phyloP scores from a whole-genome alignment of 2,329 filamentous ascomycete species.

The Aspergillus bombycis region DNA sequence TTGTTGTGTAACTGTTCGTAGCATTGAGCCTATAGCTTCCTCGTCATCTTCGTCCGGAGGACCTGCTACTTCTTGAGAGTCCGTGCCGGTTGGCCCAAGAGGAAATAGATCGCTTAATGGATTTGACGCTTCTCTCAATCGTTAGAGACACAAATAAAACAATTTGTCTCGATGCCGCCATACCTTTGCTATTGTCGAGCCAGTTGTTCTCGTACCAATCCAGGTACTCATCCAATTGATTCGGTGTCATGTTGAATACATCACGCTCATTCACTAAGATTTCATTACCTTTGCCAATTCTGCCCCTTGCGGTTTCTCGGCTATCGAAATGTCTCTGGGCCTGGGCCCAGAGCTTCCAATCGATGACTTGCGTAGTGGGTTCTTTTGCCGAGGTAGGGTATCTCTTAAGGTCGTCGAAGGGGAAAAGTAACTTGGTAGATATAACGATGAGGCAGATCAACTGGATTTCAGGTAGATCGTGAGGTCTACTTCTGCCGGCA shows the following conservation, averaged over 20 bases:
- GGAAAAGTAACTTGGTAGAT: constrained; percentile 77
- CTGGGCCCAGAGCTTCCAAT: constrained; percentile 73
- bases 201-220: constrained; percentile 76
- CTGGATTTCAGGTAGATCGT: constrained; percentile 73
- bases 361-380: constrained; percentile 61
- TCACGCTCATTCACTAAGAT: constrained; percentile 63
- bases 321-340: constrained; percentile 48
- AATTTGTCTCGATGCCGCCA: not conserved
- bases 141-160: not conserved
- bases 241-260: constrained; percentile 62
- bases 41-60: constrained; percentile 24
- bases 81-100: constrained; percentile 25
- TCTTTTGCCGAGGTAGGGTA: constrained; percentile 57
- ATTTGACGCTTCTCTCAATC: constrained; percentile 23
- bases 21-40: constrained; percentile 38
- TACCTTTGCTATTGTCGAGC: constrained; percentile 41
- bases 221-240: constrained; percentile 73
- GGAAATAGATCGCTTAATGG: constrained; percentile 50
- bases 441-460: constrained; percentile 73
- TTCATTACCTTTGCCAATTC: constrained; percentile 52
- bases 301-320: constrained; percentile 34
- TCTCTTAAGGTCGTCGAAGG: constrained; percentile 65
- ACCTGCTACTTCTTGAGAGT: constrained; percentile 7
- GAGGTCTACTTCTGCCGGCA: constrained; percentile 43
- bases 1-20: constrained; percentile 48